Evolutionary conservation across 768 basidiomycete genomes (phyloP).

Genomic region (Sarcodon aspratus): DNA sequence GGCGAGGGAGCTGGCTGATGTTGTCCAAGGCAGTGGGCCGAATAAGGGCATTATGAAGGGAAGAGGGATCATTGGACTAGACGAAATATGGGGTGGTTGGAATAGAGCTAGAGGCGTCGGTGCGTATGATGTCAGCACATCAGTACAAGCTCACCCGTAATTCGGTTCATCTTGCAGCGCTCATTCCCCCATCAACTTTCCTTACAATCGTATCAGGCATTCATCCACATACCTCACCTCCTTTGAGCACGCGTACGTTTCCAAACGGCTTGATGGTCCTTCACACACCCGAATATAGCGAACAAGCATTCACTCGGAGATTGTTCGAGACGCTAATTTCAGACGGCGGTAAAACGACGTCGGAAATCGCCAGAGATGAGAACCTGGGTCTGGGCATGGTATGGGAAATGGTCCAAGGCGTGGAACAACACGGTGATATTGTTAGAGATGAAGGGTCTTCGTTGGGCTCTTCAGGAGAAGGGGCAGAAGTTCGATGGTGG

Average conservation of each 20-base stretch:
- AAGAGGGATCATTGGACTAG: constrained; percentile 74
- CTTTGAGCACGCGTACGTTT: constrained; percentile 59
- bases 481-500: constrained; percentile 65
- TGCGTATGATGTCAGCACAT: constrained; percentile 22
- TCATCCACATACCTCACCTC: constrained; percentile 49
- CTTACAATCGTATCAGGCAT: constrained; percentile 65
- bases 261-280: constrained; percentile 61
- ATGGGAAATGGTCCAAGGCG: constrained; percentile 65
- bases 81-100: constrained; percentile 95
- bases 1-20: constrained; percentile 66
- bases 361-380: constrained; percentile 66
- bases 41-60: constrained; percentile 59
- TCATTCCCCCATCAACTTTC: constrained; percentile 84
- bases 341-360: constrained; percentile 32
- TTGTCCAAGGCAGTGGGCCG: constrained; percentile 47
- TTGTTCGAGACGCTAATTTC: constrained; percentile 40
- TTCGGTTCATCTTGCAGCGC: constrained; percentile 34
- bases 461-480: constrained; percentile 21
- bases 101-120: constrained; percentile 88
- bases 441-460: constrained; percentile 61
- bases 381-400: constrained; percentile 61
- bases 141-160: background rate
- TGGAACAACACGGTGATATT: constrained; percentile 60
- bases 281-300: constrained; percentile 71
- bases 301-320: constrained; percentile 56